Percentiles rank a stretch among this genome's conserved stretches.
Evolutionary conservation across 805 yeast genomes (phyloP).

Genomic region (Lachancea meyersii): DNA sequence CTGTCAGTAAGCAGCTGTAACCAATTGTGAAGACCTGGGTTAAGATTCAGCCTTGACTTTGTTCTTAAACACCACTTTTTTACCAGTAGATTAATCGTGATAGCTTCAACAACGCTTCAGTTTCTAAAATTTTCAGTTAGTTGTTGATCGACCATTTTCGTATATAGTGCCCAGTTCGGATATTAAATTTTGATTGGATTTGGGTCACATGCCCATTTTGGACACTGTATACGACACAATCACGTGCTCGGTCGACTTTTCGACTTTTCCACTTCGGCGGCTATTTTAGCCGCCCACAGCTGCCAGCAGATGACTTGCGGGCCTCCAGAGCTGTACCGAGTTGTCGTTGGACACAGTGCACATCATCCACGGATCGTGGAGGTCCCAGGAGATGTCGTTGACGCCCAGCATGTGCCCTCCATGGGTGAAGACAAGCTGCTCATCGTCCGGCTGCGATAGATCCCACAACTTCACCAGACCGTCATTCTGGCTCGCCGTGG

Average conservation of each 20-base stretch:
- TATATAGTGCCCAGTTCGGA: background rate
- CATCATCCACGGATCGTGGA: slow-evolving; percentile 60
- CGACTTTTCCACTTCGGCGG: background rate
- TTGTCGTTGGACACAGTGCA: slow-evolving; percentile 82
- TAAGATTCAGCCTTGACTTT: background rate
- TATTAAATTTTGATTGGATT: slow-evolving; percentile 14
- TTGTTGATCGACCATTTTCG: background rate
- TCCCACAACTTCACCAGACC: slow-evolving; percentile 61
- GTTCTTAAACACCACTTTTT: too few relatives aligned
- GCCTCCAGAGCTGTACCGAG: slow-evolving; percentile 81
- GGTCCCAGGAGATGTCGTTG: slow-evolving; percentile 79
- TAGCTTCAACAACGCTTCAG: too few relatives aligned
- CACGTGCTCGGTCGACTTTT: background rate
- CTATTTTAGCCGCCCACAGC: too few relatives aligned
- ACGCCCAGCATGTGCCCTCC: slow-evolving; percentile 87
- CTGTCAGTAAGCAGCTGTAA: background rate
- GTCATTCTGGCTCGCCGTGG: slow-evolving; percentile 61
- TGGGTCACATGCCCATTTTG: slow-evolving; percentile 18
- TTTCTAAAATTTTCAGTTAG: slow-evolving; percentile 3
- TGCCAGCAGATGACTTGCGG: slow-evolving; percentile 38
- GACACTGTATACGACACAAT: too few relatives aligned
- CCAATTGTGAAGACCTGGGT: background rate
- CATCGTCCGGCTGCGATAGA: slow-evolving; percentile 29
- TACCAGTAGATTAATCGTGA: too few relatives aligned
- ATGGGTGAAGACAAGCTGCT: slow-evolving; percentile 53